A percentile compares a stretch with the other conserved stretches of the same genome.
phyloP scores from a whole-genome alignment of 179 eudicot species.

The Vitellaria paradoxa region DNA sequence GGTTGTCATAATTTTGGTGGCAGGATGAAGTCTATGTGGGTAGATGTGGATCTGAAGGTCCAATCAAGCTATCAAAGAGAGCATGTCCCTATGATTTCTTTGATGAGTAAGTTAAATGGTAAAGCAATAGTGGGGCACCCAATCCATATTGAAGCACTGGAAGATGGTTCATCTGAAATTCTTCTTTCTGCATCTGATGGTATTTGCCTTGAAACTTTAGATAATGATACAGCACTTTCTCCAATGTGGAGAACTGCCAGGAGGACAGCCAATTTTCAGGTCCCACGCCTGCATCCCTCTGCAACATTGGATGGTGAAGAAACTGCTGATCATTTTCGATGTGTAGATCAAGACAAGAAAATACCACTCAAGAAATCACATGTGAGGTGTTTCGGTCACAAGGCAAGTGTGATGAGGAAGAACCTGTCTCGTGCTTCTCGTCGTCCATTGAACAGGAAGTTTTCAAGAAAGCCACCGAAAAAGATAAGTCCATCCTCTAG shows the following conservation, averaged over 20 bases:
- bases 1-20: slow-evolving; percentile 36
- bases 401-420: slow-evolving; percentile 28
- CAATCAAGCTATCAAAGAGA: slow-evolving; percentile 70
- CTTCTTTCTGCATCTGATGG: slow-evolving; percentile 39
- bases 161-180: slow-evolving; percentile 59
- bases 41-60: slow-evolving; percentile 84
- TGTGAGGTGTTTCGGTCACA: slow-evolving; percentile 26
- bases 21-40: slow-evolving; percentile 40
- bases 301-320: slow-evolving; percentile 42
- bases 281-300: slow-evolving; percentile 55
- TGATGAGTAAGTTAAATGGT: slow-evolving; percentile 87
- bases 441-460: slow-evolving; percentile 25
- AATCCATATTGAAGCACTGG: slow-evolving; percentile 74
- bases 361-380: slow-evolving; percentile 28
- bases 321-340: slow-evolving; percentile 23
- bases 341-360: slow-evolving; percentile 42
- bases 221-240: slow-evolving; percentile 39
- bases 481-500: slow-evolving; percentile 43
- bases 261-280: slow-evolving; percentile 72
- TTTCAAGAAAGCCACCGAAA: slow-evolving; percentile 40
- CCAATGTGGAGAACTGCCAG: slow-evolving; percentile 76
- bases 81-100: slow-evolving; percentile 88
- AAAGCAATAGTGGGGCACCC: slow-evolving; percentile 96
- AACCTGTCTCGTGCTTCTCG: slow-evolving; percentile 23
- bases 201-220: slow-evolving; percentile 23